Base-by-base conservation (phyloP, 768 basidiomycete species). In the Trametes villosa region DNA sequence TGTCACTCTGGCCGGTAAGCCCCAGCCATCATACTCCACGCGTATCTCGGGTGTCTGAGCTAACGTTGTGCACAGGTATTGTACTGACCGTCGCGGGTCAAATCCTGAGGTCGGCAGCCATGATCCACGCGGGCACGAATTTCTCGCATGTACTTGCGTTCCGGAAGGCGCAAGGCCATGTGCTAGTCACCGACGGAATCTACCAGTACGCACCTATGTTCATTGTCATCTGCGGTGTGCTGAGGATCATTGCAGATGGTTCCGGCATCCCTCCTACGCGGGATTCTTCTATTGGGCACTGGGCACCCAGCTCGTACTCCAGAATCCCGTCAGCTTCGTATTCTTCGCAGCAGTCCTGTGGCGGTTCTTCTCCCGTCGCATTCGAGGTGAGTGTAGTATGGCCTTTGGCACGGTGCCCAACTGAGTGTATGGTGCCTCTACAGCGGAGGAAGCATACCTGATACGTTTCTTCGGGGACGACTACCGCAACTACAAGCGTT, bases 261-360 rank as follows among this genome's bases (percentile, higher is more conserved):
- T 87, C 62, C 86, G 97, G 15, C 97, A 99, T 75, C 97, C 97
- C 12, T 97, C 96, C 0, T 99, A 99, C 67, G 85, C 92, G 1
- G 97, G 96, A 2, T 99, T 98, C 79, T 96, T 92, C 74, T 98
- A 96, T 73, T 98, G 97, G 97, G 95, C 94, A 0, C 69, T 99
- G 27, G 94, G 96, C 2, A 97, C 94, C 0, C 97, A 99, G 72
- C 75, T 98, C 36, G 83, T 94, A 0, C 80, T 98, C 22, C 94
- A 94, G 70, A 99, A 98, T 70, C 84, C 91, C 0, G 30, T 94
- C 17, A 86, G 86, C 15, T 86, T 92, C 64, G 44, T 86, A 2
- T 72, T 85, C 1, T 98, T 90, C 69, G 68, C 80, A 2, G 63
- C 83, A 36, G 73, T 95, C 1, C 78, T 98, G 6, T 95, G 91